These are phyloP conservation scores for Pythium coloratum DNA, from an alignment of 352 stramenopile genomes.

Conservation along the genomic window DNA sequence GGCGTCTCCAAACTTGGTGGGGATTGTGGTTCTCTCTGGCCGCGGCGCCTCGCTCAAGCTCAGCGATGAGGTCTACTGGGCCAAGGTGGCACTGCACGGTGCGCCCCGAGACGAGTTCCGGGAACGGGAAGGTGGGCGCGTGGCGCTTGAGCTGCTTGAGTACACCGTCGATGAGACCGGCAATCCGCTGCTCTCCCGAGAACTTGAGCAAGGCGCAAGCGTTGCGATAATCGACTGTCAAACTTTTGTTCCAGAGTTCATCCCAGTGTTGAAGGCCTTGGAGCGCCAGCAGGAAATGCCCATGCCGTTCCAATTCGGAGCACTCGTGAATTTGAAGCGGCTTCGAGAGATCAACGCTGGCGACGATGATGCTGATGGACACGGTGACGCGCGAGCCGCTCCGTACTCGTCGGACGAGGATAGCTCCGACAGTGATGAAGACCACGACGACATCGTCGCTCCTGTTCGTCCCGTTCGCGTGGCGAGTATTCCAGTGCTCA, in stretches of 20 bases:
- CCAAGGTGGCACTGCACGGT: constrained; percentile 70
- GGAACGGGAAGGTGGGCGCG: constrained; percentile 50
- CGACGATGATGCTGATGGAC: neutral
- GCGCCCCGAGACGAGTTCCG: constrained; percentile 66
- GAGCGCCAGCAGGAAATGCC: constrained; percentile 69
- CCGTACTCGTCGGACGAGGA: neutral
- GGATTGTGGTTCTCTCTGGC: constrained; percentile 63
- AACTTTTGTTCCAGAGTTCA: constrained; percentile 87
- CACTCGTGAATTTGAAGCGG: constrained; percentile 63
- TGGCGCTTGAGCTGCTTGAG: constrained; percentile 74
- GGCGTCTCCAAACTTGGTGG: constrained; percentile 78
- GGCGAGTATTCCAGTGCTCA: constrained; percentile 18
- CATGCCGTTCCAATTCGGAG: constrained; percentile 74
- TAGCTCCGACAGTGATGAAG: constrained; percentile 9
- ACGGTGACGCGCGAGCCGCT: neutral
- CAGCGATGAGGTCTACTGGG: constrained; percentile 72
- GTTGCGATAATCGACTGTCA: constrained; percentile 87
- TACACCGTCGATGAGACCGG: constrained; percentile 60
- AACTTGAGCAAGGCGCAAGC: constrained; percentile 46
- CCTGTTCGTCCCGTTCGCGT: neutral
- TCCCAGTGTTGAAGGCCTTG: constrained; percentile 81
- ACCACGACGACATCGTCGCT: constrained; percentile 9
- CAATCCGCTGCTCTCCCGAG: constrained; percentile 49
- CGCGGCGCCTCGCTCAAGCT: constrained; percentile 45
- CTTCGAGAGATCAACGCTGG: neutral